Percentiles rank a stretch among this genome's conserved stretches.
phyloP scores from a whole-genome alignment of 352 stramenopile genomes.

The Discostella stelligera region DNA sequence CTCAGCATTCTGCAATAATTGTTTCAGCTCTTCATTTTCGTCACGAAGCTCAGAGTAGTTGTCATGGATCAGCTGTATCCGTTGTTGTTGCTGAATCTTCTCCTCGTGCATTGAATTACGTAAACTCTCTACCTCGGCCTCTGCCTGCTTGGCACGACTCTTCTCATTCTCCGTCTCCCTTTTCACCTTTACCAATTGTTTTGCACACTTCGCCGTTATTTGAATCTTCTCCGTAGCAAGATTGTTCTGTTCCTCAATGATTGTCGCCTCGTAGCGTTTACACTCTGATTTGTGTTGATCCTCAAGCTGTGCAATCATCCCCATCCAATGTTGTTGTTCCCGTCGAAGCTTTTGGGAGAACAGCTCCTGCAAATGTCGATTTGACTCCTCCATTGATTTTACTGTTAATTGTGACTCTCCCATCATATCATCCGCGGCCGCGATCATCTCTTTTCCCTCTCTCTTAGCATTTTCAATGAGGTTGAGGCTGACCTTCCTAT shows the following conservation, averaged over 20 bases:
- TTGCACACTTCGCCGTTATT: neutral
- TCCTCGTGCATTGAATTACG: no score
- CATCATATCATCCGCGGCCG: neutral
- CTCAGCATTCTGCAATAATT: no score
- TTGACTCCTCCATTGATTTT: neutral
- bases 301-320: neutral
- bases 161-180: neutral
- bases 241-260: neutral
- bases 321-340: neutral
- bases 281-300: neutral
- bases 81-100: no score
- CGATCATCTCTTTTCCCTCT: neutral
- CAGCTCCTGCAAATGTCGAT: conserved; percentile 2
- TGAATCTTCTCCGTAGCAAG: no score
- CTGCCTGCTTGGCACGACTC: neutral
- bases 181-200: neutral
- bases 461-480: conserved; percentile 1
- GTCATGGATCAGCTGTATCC: no score
- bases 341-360: neutral
- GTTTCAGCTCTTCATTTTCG: no score
- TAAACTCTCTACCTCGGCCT: no score
- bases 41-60: no score
- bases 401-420: neutral
- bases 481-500: neutral
- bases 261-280: neutral